Base-by-base conservation (phyloP, 805 yeast genomes). In the Pichia thaimueangensis region DNA sequence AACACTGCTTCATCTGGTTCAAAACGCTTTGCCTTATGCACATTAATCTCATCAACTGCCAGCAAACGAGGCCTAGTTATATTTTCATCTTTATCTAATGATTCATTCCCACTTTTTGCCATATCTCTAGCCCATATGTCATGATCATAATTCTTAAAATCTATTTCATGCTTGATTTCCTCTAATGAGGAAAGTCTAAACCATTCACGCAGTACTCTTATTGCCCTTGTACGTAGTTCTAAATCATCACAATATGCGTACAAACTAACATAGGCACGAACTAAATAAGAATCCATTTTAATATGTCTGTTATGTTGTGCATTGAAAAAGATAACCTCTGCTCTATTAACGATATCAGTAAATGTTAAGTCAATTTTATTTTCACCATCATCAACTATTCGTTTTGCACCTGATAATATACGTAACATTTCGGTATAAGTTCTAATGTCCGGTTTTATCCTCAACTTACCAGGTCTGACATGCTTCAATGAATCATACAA, bases 341-440 rank as follows among this genome's bases (percentile, higher is more conserved):
- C 43, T 21, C 39, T 35, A 11, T 44, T 23, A 6, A 60, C 41
- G 2, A 58, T 46, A 4, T 47, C 47, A 6, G 25, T 30, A 30
- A 52, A 58, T 24, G 45, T 30, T 11, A 30, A 25, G 4, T 34
- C 38, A n/a, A n/a, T n/a, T n/a, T 29, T 19, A 29, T 8, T n/a
- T 8, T n/a, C 12, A n/a, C 16, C 16, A 15, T 37, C 37, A 7
- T 25, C 22, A 5, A 48, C 43, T n/a, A n/a, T n/a, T n/a, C n/a
- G n/a, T 15, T 37, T 30, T 8, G 45, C 30, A 6, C 46, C 30
- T 15, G 55, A 50, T 37, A 58, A 34, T 39, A 40, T 48, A 13
- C 52, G 37, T 20, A 60, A 53, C 25, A 57, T 34, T 47, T 59
- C 64, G 1, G 64, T 62, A 35, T 59, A 66, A 0, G 73, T 67